phyloP scores from a whole-genome alignment of 2,329 filamentous ascomycete species.

The Aureobasidium sp. region DNA sequence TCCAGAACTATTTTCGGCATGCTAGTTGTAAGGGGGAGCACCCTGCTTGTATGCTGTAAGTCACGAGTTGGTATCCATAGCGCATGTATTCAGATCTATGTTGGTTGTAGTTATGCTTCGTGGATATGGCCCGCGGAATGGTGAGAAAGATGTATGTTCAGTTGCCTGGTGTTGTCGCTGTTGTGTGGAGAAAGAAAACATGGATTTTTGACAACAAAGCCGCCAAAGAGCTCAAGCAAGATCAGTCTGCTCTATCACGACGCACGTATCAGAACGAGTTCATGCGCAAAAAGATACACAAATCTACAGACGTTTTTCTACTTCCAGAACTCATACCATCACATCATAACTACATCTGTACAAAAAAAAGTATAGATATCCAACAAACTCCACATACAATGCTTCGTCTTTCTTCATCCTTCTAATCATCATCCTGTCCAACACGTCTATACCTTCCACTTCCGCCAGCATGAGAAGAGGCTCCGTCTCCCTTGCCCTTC shows the following conservation, averaged over 20 bases:
- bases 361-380: neutral
- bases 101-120: too few species aligned
- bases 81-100: too few species aligned
- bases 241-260: too few species aligned
- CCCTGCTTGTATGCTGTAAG: neutral
- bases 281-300: neutral
- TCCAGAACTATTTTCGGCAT: neutral
- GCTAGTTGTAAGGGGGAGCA: neutral
- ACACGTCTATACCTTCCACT: constrained; percentile 40
- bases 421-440: constrained; percentile 29
- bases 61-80: too few species aligned
- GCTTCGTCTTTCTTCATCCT: neutral
- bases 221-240: too few species aligned
- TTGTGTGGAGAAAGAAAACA: neutral
- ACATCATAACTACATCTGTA: neutral
- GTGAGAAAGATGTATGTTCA: too few species aligned
- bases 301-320: neutral
- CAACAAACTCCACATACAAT: neutral
- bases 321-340: neutral
- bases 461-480: constrained; percentile 24
- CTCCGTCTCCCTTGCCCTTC: constrained; percentile 39
- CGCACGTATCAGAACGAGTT: too few species aligned
- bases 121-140: too few species aligned
- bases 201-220: too few species aligned
- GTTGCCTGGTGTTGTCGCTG: too few species aligned